Percentiles rank a stretch among this genome's conserved stretches.
These are phyloP conservation scores for Cutaneotrichosporon sp. DNA, from an alignment of 1,284 basidiomycete genomes.

Conservation along the genomic window DNA sequence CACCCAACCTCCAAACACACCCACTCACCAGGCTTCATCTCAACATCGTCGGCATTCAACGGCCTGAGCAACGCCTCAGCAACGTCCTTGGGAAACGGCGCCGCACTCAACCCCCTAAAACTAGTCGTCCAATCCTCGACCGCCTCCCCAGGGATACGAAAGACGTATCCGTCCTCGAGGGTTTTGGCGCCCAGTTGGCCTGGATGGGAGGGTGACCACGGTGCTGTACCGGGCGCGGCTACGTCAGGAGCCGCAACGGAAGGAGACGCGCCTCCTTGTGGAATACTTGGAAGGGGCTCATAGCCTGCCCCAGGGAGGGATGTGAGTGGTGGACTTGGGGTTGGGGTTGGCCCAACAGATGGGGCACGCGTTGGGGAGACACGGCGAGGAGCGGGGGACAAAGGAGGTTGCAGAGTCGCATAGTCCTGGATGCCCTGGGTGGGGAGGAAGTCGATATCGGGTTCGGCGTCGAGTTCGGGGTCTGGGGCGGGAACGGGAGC, in stretches of 20 bases:
- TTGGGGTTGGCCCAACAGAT: constrained; percentile 7
- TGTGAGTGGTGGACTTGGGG: constrained; percentile 24
- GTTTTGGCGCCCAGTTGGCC: constrained; percentile 8
- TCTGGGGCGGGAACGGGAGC: not conserved
- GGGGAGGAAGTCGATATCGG: constrained; percentile 17
- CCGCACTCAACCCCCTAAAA: constrained; percentile 75
- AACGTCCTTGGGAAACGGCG: constrained; percentile 75
- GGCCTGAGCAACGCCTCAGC: constrained; percentile 73
- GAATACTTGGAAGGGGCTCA: constrained; percentile 19
- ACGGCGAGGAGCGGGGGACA: not conserved
- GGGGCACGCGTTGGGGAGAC: not conserved
- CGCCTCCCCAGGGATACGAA: constrained; percentile 11
- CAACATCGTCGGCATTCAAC: constrained; percentile 58
- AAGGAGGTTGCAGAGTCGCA: constrained; percentile 16
- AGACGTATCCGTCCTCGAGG: constrained; percentile 18
- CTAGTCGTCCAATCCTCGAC: constrained; percentile 77
- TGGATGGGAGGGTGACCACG: not conserved
- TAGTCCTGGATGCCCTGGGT: constrained; percentile 29
- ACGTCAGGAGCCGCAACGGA: too few species aligned
- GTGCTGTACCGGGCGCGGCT: not conserved
- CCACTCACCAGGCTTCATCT: constrained; percentile 24
- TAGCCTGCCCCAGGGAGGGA: constrained; percentile 28
- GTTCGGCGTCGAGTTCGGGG: constrained; percentile 8
- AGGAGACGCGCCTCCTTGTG: too few species aligned
- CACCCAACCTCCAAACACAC: not conserved